Evolutionary conservation across 1,139 yeast genomes (phyloP).

Genomic region (Candida sp.): DNA sequence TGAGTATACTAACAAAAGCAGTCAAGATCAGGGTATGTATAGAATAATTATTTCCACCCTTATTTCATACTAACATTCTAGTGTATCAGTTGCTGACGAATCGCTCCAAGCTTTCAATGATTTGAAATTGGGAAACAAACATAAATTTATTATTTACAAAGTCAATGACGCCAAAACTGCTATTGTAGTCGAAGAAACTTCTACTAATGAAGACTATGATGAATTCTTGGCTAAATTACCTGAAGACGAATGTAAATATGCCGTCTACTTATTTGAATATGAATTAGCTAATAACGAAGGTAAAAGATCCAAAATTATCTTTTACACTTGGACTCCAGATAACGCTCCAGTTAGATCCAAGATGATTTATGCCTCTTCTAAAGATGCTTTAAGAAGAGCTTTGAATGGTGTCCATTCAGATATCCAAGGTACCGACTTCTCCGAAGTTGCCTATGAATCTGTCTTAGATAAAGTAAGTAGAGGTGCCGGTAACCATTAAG

Average conservation of each 20-base stretch:
- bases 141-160: conserved; percentile 76
- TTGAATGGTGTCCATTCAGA: conserved; percentile 93
- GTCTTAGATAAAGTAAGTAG: conserved; percentile 88
- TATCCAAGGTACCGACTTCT: conserved; percentile 96
- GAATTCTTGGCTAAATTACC: conserved; percentile 83
- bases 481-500: conserved; percentile 55
- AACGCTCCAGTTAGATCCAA: conserved; percentile 91
- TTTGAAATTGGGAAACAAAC: conserved; percentile 90
- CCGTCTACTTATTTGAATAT: conserved; percentile 95
- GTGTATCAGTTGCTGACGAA: conserved; percentile 96
- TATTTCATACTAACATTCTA: conserved; percentile 14
- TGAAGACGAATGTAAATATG: conserved; percentile 95
- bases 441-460: conserved; percentile 93
- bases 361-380: conserved; percentile 98
- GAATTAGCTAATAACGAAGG: conserved; percentile 91
- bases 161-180: conserved; percentile 84
- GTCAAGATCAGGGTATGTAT: conserved; percentile 70
- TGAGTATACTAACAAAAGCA: conserved; percentile 10
- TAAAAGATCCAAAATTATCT: conserved; percentile 90
- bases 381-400: conserved; percentile 97
- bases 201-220: conserved; percentile 73
- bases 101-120: conserved; percentile 92
- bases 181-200: conserved; percentile 85
- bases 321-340: conserved; percentile 98
- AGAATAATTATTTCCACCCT: too few species aligned